Evolutionary conservation across 495 filamentous ascomycete genomes (phyloP).

Genomic region (Xylaria scruposa): DNA sequence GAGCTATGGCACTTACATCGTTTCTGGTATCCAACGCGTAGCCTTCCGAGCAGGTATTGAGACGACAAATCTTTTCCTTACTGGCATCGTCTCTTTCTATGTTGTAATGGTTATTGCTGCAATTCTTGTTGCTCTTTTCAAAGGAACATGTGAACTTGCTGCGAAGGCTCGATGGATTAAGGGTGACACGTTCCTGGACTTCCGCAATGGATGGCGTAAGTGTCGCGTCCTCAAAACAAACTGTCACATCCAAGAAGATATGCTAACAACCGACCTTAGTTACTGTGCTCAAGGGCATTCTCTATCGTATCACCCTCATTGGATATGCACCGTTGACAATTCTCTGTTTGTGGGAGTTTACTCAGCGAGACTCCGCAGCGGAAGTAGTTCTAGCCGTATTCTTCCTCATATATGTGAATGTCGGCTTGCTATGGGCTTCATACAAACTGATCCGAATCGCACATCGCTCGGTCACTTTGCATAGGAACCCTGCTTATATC

Average conservation of each 20-base stretch:
- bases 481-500: constrained; percentile 97
- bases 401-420: constrained; percentile 81
- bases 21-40: constrained; percentile 88
- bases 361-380: constrained; percentile 80
- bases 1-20: constrained; percentile 62
- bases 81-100: constrained; percentile 88
- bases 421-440: constrained; percentile 83
- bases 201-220: constrained; percentile 81
- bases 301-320: constrained; percentile 89
- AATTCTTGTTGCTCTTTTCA: constrained; percentile 77
- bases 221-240: background rate
- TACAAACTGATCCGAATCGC: constrained; percentile 90
- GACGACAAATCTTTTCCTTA: constrained; percentile 91
- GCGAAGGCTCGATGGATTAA: constrained; percentile 79
- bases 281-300: constrained; percentile 83
- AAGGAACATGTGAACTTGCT: constrained; percentile 73
- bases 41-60: constrained; percentile 88
- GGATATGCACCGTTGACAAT: constrained; percentile 92
- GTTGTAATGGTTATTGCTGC: constrained; percentile 76
- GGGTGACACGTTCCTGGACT: constrained; percentile 87
- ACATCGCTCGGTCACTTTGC: constrained; percentile 82
- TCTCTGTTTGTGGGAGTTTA: constrained; percentile 94
- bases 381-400: constrained; percentile 87
- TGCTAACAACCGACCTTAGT: constrained; percentile 38
- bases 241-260: background rate